Percentiles rank a stretch among this genome's conserved stretches.
These are phyloP conservation scores for Ophiocordyceps camponoti-saundersi DNA, from an alignment of 2,329 filamentous ascomycete species.

Conservation along the genomic window DNA sequence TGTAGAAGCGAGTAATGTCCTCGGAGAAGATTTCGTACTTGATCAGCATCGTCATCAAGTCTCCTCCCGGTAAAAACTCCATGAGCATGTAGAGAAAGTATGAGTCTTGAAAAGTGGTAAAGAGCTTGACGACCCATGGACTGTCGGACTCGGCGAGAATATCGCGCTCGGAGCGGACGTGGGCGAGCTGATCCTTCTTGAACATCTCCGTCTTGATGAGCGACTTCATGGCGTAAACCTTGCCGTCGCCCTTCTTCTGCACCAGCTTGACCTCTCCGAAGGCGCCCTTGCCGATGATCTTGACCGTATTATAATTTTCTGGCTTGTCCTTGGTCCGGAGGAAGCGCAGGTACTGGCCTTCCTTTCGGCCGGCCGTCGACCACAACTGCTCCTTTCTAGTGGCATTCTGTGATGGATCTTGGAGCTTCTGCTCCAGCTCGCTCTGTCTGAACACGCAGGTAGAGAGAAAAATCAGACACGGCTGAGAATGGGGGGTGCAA, in stretches of 20 bases:
- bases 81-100: constrained; percentile 98
- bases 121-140: constrained; percentile 96
- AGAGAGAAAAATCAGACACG: background rate
- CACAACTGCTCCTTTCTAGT: constrained; percentile 70
- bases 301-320: constrained; percentile 88
- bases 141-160: constrained; percentile 98
- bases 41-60: constrained; percentile 99
- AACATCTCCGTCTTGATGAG: constrained; percentile 99
- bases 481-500: background rate
- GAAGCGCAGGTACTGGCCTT: constrained; percentile 87
- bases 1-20: constrained; percentile 97
- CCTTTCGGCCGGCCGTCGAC: constrained; percentile 69
- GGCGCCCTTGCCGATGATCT: constrained; percentile 97
- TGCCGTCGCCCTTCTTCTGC: constrained; percentile 87
- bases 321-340: constrained; percentile 84
- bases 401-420: constrained; percentile 57
- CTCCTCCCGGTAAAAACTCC: constrained; percentile 96
- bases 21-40: constrained; percentile 99
- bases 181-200: constrained; percentile 94
- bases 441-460: constrained; percentile 48
- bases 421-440: constrained; percentile 75
- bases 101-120: constrained; percentile 91
- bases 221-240: constrained; percentile 97
- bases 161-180: constrained; percentile 93
- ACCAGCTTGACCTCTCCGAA: constrained; percentile 98